Evolutionary conservation across 768 basidiomycete genomes (phyloP).

Genomic region (Sarcodon aspratus): DNA sequence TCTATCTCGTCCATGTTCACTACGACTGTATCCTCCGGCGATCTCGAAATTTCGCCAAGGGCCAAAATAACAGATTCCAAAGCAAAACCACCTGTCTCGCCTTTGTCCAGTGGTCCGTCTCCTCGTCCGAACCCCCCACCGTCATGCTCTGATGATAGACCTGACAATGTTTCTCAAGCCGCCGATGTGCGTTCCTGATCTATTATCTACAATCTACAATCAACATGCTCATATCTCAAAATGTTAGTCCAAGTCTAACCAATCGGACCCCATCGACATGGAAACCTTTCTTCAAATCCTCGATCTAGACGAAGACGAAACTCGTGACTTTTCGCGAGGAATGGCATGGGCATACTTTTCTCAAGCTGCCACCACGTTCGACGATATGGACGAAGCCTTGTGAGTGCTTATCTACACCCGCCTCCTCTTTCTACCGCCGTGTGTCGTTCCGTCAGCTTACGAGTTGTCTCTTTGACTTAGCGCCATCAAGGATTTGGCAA

Average conservation of each 20-base stretch:
- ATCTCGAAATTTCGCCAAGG: no score
- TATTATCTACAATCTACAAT: background rate
- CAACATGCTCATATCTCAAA: background rate
- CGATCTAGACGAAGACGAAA: slow-evolving; percentile 84
- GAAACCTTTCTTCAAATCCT: slow-evolving; percentile 78
- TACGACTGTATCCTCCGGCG: no score
- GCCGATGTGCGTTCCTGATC: background rate
- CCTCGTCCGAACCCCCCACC: background rate
- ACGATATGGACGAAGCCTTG: slow-evolving; percentile 69
- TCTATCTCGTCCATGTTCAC: no score
- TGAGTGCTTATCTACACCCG: slow-evolving; percentile 32
- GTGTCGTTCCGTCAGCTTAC: slow-evolving; percentile 1
- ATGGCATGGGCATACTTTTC: slow-evolving; percentile 77
- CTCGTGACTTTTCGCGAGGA: slow-evolving; percentile 59
- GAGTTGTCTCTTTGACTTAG: slow-evolving; percentile 24
- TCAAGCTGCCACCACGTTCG: slow-evolving; percentile 71
- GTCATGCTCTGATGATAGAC: background rate
- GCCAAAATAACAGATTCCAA: no score
- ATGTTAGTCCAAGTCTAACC: no score
- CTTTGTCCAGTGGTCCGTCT: no score
- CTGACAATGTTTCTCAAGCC: background rate
- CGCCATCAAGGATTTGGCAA: slow-evolving; percentile 40
- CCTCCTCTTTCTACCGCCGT: background rate
- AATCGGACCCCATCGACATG: slow-evolving; percentile 43
- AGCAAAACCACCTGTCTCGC: no score